These are phyloP conservation scores for Clavispora fructus DNA, from an alignment of 805 yeast species.

Conservation along the genomic window DNA sequence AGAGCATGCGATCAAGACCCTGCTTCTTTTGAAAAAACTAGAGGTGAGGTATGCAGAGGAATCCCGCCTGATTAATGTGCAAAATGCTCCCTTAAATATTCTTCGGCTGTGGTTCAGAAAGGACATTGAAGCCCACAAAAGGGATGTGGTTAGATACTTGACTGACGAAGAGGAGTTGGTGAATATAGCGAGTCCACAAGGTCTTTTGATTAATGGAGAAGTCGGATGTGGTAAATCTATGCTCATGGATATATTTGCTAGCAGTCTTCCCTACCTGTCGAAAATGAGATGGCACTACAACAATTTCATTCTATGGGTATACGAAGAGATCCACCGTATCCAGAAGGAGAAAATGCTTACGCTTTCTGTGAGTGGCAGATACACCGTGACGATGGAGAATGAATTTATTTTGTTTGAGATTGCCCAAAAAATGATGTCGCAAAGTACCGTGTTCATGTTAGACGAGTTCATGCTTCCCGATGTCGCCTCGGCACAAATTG, in stretches of 20 bases:
- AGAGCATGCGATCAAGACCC: conserved; percentile 40
- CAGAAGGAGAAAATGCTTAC: conserved; percentile 39
- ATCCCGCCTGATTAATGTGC: neutral
- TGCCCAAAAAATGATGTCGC: conserved; percentile 57
- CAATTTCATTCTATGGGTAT: conserved; percentile 65
- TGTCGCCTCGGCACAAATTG: conserved; percentile 65
- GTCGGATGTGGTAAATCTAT: conserved; percentile 75
- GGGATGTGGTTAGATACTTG: conserved; percentile 44
- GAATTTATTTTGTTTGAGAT: conserved; percentile 63
- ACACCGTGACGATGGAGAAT: conserved; percentile 38
- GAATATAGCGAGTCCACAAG: conserved; percentile 56
- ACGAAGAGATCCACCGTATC: conserved; percentile 53
- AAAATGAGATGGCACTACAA: conserved; percentile 70
- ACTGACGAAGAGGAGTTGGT: conserved; percentile 58
- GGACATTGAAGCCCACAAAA: conserved; percentile 22
- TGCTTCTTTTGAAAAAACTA: conserved; percentile 30
- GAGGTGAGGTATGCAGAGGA: conserved; percentile 29
- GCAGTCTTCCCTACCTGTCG: conserved; percentile 54
- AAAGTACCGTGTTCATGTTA: conserved; percentile 53
- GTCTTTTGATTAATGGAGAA: conserved; percentile 57
- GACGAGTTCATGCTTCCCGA: conserved; percentile 80
- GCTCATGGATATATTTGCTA: conserved; percentile 69
- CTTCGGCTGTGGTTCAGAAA: conserved; percentile 19
- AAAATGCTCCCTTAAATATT: conserved; percentile 3
- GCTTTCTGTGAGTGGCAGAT: conserved; percentile 18